phyloP scores from a whole-genome alignment of 148 eudicot genomes.

The Polygonum aviculare region DNA sequence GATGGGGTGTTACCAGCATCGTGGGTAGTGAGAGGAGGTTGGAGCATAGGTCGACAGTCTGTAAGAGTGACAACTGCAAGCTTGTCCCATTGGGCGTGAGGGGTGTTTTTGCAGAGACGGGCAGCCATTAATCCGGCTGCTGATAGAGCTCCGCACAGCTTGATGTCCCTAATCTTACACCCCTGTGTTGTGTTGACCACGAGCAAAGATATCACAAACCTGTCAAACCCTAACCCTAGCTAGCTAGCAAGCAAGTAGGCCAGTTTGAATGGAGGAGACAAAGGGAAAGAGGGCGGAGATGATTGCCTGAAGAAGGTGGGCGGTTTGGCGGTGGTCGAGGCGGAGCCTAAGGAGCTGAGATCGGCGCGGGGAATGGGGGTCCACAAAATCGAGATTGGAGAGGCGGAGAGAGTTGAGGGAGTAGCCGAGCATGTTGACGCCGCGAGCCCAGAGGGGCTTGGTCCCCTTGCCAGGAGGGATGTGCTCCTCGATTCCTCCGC shows the following conservation, averaged over 20 bases:
- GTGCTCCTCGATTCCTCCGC: constrained; percentile 54
- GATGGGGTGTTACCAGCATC: constrained; percentile 41
- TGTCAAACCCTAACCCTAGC: no score
- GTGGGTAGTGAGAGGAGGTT: constrained; percentile 59
- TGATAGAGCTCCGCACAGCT: constrained; percentile 52
- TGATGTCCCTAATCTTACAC: constrained; percentile 61
- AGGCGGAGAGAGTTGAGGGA: constrained; percentile 64
- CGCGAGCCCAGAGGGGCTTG: constrained; percentile 89
- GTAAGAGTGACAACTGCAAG: constrained; percentile 66
- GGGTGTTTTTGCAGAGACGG: constrained; percentile 43
- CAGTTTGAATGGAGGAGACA: no score
- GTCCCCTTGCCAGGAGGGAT: constrained; percentile 43
- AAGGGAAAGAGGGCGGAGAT: no score
- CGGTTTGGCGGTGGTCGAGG: constrained; percentile 34
- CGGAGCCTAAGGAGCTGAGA: constrained; percentile 44
- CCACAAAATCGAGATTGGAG: constrained; percentile 40
- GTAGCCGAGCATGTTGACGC: constrained; percentile 72
- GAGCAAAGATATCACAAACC: no score
- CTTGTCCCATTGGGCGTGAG: constrained; percentile 68
- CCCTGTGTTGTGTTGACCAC: constrained; percentile 26
- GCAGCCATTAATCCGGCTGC: constrained; percentile 85
- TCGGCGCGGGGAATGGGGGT: constrained; percentile 22
- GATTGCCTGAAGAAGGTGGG: constrained; percentile 41
- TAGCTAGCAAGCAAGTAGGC: no score
- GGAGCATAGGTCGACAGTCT: constrained; percentile 71